A percentile compares a stretch with the other conserved stretches of the same genome.
These are phyloP conservation scores for Geranium brycei DNA, from an alignment of 345 rosid genomes.

Conservation along the genomic window DNA sequence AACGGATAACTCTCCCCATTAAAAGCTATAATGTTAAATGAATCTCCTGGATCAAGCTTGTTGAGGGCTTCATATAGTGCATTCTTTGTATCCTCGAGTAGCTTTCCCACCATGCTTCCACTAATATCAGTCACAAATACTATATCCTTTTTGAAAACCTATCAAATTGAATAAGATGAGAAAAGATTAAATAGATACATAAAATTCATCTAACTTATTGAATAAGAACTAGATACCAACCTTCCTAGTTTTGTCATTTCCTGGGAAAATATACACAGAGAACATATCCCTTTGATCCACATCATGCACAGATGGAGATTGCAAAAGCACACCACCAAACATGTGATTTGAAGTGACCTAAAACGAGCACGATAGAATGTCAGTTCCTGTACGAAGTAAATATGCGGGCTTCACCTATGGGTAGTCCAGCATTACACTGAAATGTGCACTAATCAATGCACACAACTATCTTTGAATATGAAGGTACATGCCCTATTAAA, in stretches of 20 bases:
- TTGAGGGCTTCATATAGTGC: slow-evolving; percentile 47
- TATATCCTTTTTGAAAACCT: slow-evolving; percentile 70
- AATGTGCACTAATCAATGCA: neutral
- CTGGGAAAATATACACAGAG: slow-evolving; percentile 61
- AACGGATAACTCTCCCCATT: slow-evolving; percentile 52
- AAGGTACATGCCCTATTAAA: neutral
- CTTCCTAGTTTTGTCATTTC: slow-evolving; percentile 41
- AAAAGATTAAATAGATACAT: neutral
- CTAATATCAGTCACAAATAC: slow-evolving; percentile 80
- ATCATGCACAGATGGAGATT: slow-evolving; percentile 59
- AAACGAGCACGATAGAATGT: neutral
- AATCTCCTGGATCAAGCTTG: slow-evolving; percentile 56
- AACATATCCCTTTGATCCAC: slow-evolving; percentile 77
- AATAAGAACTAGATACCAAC: slow-evolving; percentile 21
- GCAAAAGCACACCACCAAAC: slow-evolving; percentile 67
- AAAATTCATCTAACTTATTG: neutral
- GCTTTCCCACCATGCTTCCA: slow-evolving; percentile 75
- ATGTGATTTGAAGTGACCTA: slow-evolving; percentile 50
- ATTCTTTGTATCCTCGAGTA: slow-evolving; percentile 51
- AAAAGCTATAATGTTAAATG: slow-evolving; percentile 72
- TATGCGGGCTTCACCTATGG: neutral
- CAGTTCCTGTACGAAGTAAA: neutral
- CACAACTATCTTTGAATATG: neutral
- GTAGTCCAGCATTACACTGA: neutral
- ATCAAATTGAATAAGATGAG: slow-evolving; percentile 18